Evolutionary conservation across 2,329 filamentous ascomycete species (phyloP), one percentile per base, ranked within the genome.

Genomic region (Fusarium sp.): DNA sequence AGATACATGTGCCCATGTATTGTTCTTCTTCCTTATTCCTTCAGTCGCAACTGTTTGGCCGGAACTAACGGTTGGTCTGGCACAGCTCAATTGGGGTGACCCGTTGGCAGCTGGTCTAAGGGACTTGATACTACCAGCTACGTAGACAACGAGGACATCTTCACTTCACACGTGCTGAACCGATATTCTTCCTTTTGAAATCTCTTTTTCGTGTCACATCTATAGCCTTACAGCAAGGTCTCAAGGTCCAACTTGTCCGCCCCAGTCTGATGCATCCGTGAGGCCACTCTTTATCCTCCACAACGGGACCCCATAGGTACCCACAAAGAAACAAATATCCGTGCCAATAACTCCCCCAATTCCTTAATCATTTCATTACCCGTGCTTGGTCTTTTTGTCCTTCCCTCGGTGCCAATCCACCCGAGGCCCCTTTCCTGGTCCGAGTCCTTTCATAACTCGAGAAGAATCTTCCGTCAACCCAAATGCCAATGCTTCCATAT

Each of bases 321-420:
- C 59, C 16, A 54, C 40, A 37, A n/a, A 48, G 23, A 48, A 65
- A 55, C n/a, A 46, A 58, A 56, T 48, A 50, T 13, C 57, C 56
- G 47, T 50, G 31, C 53, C 62, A 39, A 55, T 55, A 71, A 71
- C 64, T 65, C 44, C 55, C 46, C 55, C 48, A 18, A 40, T 41
- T 53, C 55, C 44, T 41, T 16, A 16, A 41, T 31, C 44, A 11
- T 50, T 40, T 41, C 36, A 16, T 51, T 44, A 34, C 68, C 68
- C 18, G 23, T 23, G 23, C 23, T 31, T 36, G 30, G 41, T 44
- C 41, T 66, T 52, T 68, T 62, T n/a, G 18, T 52, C 44, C 50
- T 28, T 43, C 40, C 43, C 56, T 47, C 30, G 62, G 52, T 56
- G 55, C 36, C 51, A 47, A 52, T 59, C 37, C 34, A 50, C 59